phyloP scores from a whole-genome alignment of 441 rosid genomes.

The Erysimum cheiri region DNA sequence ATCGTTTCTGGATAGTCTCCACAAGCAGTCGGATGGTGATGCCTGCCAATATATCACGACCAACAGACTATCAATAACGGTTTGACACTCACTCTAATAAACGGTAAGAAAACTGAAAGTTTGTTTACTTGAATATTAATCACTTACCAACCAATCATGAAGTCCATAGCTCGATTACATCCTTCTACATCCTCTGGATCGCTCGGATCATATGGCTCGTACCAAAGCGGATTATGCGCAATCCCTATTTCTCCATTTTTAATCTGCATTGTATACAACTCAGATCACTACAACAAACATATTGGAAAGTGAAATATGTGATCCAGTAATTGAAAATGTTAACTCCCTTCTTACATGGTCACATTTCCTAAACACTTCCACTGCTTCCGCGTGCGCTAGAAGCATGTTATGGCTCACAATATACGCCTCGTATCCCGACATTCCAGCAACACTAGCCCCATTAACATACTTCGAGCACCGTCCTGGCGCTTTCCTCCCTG shows the following conservation, averaged over 20 bases:
- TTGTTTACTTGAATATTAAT: background rate
- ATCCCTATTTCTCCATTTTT: conserved; percentile 45
- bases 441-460: conserved; percentile 43
- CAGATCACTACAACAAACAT: background rate
- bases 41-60: conserved; percentile 39
- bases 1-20: conserved; percentile 48
- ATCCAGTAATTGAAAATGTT: background rate
- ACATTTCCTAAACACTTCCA: conserved; percentile 45
- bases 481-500: conserved; percentile 45
- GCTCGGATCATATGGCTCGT: conserved; percentile 40
- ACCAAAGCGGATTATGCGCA: conserved; percentile 46
- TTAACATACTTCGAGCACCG: conserved; percentile 45
- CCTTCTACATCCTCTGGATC: conserved; percentile 42
- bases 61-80: conserved; percentile 19
- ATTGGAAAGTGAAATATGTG: background rate
- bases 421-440: conserved; percentile 50
- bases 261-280: conserved; percentile 33
- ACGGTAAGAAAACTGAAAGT: background rate
- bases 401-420: conserved; percentile 49
- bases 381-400: conserved; percentile 52
- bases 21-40: conserved; percentile 47
- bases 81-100: background rate
- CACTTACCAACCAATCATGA: conserved; percentile 49
- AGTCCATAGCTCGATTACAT: conserved; percentile 45
- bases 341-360: conserved; percentile 39